Percentiles rank a stretch among this genome's conserved stretches.
Evolutionary conservation across 1,284 basidiomycete species (phyloP).

Genomic region (Cryptococcus sp.): DNA sequence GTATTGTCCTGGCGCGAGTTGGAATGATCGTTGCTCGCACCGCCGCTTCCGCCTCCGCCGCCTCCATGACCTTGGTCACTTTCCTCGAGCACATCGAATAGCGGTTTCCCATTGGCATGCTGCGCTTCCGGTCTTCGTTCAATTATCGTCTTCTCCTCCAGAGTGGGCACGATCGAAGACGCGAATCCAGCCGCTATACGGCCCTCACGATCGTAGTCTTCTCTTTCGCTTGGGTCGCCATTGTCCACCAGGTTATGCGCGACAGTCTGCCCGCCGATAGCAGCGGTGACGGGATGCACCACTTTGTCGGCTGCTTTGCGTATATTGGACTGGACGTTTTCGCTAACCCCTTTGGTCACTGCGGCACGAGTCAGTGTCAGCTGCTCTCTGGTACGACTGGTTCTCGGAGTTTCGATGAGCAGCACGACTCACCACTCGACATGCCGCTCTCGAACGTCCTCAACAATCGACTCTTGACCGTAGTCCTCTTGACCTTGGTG

Average conservation of each 20-base stretch:
- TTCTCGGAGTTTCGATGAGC: background rate
- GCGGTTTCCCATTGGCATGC: conserved; percentile 52
- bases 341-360: conserved; percentile 50
- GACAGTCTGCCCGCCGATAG: conserved; percentile 17
- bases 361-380: conserved; percentile 1
- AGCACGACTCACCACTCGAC: conserved; percentile 32
- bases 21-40: conserved; percentile 1
- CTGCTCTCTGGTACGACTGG: background rate
- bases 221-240: conserved; percentile 59
- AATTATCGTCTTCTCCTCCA: conserved; percentile 67
- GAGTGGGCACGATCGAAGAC: conserved; percentile 66
- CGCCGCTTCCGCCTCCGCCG: conserved; percentile 14
- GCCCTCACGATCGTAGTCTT: conserved; percentile 61
- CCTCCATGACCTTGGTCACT: conserved; percentile 25
- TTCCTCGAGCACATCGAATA: conserved; percentile 45
- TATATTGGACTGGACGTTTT: conserved; percentile 48
- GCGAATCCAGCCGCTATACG: conserved; percentile 63
- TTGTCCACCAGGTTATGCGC: conserved; percentile 54
- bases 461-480: conserved; percentile 37
- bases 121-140: conserved; percentile 52
- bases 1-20: conserved; percentile 10
- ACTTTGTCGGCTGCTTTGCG: conserved; percentile 57
- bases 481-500: conserved; percentile 48
- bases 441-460: conserved; percentile 39
- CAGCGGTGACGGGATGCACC: conserved; percentile 51